Percentiles rank a stretch among this genome's conserved stretches.
These are phyloP conservation scores for Ceriops zippeliana DNA, from an alignment of 345 rosid genomes.

Conservation along the genomic window DNA sequence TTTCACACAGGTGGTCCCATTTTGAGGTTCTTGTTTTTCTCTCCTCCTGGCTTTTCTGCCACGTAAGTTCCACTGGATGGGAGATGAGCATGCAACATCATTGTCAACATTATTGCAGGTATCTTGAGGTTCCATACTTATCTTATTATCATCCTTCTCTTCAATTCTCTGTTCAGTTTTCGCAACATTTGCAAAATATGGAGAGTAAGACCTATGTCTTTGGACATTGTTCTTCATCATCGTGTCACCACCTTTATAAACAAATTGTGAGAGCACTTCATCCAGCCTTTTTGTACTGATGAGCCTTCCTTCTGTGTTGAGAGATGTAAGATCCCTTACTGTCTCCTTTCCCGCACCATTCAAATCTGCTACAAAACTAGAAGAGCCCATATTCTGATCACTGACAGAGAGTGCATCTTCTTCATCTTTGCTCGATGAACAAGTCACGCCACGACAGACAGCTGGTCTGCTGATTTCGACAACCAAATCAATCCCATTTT, in stretches of 20 bases:
- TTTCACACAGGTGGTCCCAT: conserved; percentile 1
- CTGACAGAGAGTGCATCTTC: background rate
- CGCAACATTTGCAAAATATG: background rate
- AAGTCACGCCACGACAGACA: no score
- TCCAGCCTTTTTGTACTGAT: conserved; percentile 5
- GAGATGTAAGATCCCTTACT: no score
- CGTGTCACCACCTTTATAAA: conserved; percentile 1
- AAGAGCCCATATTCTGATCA: no score
- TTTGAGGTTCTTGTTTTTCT: conserved; percentile 5
- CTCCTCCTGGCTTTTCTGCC: background rate
- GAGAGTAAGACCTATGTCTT: background rate
- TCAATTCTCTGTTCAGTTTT: background rate
- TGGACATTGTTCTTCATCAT: background rate
- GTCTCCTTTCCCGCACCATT: no score
- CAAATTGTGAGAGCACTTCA: conserved; percentile 15
- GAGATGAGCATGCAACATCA: background rate
- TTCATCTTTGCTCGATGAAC: background rate
- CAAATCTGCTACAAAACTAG: no score
- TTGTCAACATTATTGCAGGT: background rate
- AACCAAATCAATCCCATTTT: background rate
- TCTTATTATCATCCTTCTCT: background rate
- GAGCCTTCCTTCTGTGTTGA: no score
- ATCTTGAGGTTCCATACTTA: background rate
- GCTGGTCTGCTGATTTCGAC: background rate
- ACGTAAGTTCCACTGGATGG: background rate